Percentiles rank a stretch among this genome's conserved stretches.
These are phyloP conservation scores for Pelargonium nanum DNA, from an alignment of 345 rosid species.

Conservation along the genomic window DNA sequence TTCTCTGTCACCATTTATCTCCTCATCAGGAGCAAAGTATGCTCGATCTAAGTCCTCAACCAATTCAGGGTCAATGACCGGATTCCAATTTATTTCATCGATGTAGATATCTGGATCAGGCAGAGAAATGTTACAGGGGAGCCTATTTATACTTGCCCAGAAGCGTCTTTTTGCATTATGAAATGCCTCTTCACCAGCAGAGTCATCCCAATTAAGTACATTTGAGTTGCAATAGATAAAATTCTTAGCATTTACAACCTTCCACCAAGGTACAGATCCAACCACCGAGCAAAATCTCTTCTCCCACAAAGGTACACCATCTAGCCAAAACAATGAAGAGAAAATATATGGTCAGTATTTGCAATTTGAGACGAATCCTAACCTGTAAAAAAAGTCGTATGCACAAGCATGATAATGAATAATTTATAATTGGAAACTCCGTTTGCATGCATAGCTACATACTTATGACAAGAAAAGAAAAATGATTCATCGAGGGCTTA, in stretches of 20 bases:
- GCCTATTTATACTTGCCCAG: constrained; percentile 56
- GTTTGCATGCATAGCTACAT: background rate
- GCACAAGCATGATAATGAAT: background rate
- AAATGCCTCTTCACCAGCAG: constrained; percentile 76
- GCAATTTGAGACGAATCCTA: background rate
- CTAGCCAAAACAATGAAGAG: constrained; percentile 27
- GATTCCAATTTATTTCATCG: constrained; percentile 60
- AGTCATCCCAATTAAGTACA: constrained; percentile 63
- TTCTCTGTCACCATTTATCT: constrained; percentile 16
- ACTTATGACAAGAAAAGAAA: too few relatives aligned
- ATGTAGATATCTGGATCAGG: constrained; percentile 64
- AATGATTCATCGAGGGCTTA: background rate
- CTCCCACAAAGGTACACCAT: constrained; percentile 62
- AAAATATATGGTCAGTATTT: background rate
- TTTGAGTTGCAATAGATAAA: constrained; percentile 35
- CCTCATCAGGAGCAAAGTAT: constrained; percentile 37
- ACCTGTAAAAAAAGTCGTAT: background rate
- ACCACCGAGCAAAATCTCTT: constrained; percentile 57
- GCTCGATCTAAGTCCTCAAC: constrained; percentile 47
- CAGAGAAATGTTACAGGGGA: constrained; percentile 31
- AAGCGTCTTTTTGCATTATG: constrained; percentile 52
- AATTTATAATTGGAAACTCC: background rate
- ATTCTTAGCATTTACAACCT: constrained; percentile 39
- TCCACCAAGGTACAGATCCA: constrained; percentile 65
- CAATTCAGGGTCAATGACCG: constrained; percentile 51